Percentiles rank a stretch among this genome's conserved stretches.
phyloP scores from a whole-genome alignment of 306 rosid genomes.

The Citrullus colocynthis region DNA sequence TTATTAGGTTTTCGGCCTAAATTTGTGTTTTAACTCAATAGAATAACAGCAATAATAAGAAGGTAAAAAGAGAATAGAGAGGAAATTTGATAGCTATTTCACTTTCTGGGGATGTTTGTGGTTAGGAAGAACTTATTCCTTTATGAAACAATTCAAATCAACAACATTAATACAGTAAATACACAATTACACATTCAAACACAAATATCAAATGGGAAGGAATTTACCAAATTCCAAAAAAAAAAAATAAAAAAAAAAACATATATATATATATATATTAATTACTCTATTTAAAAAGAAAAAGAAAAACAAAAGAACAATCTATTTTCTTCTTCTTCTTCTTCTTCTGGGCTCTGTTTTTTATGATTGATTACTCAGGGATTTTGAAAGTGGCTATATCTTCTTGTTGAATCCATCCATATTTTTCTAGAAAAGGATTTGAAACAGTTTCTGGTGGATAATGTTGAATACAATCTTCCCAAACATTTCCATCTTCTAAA shows the following conservation, averaged over 20 bases:
- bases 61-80: too few relatives aligned
- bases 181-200: background rate
- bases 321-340: too few relatives aligned
- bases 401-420: slow-evolving; percentile 60
- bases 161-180: background rate
- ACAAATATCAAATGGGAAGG: background rate
- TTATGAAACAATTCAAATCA: background rate
- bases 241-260: too few relatives aligned
- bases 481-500: slow-evolving; percentile 35
- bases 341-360: background rate
- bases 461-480: slow-evolving; percentile 52
- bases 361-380: background rate
- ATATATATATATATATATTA: too few relatives aligned
- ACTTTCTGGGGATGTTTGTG: too few relatives aligned
- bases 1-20: too few relatives aligned
- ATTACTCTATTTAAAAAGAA: too few relatives aligned
- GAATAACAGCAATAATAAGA: too few relatives aligned
- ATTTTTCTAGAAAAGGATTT: slow-evolving; percentile 76
- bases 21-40: too few relatives aligned
- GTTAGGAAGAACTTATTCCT: background rate
- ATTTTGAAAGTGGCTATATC: slow-evolving; percentile 37
- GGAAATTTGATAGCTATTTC: too few relatives aligned
- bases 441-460: slow-evolving; percentile 63
- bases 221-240: background rate
- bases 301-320: background rate